A percentile compares a stretch with the other conserved stretches of the same genome.
These are phyloP conservation scores for Ambrosia artemisiifolia DNA, from an alignment of 129 eudicot species.

Conservation along the genomic window DNA sequence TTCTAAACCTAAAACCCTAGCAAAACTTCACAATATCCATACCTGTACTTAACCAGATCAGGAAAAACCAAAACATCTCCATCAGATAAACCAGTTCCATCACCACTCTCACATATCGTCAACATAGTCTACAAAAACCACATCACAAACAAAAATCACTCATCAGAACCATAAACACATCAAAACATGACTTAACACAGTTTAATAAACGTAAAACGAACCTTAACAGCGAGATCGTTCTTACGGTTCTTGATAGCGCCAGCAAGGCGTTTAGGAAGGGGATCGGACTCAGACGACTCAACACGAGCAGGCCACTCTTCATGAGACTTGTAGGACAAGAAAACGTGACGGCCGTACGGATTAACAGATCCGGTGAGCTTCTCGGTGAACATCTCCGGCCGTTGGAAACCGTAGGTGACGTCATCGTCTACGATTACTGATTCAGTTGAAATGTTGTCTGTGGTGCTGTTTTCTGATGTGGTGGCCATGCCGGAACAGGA, in stretches of 20 bases:
- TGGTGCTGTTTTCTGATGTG: slow-evolving; percentile 20
- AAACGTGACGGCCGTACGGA: slow-evolving; percentile 40
- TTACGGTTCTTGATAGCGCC: slow-evolving; percentile 65
- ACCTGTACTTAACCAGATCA: slow-evolving; percentile 83
- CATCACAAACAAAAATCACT: slow-evolving; percentile 11
- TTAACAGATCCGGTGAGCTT: slow-evolving; percentile 35
- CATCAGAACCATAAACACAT: background rate
- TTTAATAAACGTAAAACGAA: slow-evolving; percentile 4
- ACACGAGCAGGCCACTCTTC: slow-evolving; percentile 40
- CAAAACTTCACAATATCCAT: background rate
- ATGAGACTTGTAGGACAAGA: slow-evolving; percentile 33
- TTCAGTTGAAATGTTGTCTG: slow-evolving; percentile 23
- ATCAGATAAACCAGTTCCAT: slow-evolving; percentile 45
- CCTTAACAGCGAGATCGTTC: slow-evolving; percentile 62
- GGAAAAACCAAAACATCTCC: slow-evolving; percentile 92
- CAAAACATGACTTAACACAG: background rate
- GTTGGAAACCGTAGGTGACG: slow-evolving; percentile 30
- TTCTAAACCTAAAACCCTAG: slow-evolving; percentile 6
- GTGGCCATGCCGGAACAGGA: slow-evolving; percentile 32
- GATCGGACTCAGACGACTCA: slow-evolving; percentile 68
- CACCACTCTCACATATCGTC: slow-evolving; percentile 69
- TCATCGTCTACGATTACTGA: slow-evolving; percentile 16
- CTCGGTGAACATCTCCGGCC: slow-evolving; percentile 35
- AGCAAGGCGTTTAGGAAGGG: slow-evolving; percentile 68
- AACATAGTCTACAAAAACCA: slow-evolving; percentile 56